Evolutionary conservation across 768 basidiomycete genomes (phyloP).

Genomic region (Ramaria sp.): DNA sequence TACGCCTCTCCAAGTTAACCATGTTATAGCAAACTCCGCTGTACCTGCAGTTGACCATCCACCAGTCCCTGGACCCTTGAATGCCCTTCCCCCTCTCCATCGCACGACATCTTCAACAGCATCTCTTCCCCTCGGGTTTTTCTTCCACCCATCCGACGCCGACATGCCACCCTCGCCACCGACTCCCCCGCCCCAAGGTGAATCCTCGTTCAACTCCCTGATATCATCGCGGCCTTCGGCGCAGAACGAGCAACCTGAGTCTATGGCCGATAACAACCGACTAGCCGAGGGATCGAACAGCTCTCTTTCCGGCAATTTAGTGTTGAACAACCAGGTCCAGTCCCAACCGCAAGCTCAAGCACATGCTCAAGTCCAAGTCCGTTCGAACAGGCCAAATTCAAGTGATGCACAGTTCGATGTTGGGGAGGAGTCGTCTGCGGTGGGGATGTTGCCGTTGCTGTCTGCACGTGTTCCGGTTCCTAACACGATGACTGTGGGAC

Average conservation of each 20-base stretch:
- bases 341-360: no score
- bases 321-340: no score
- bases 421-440: no score
- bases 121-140: not conserved
- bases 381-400: no score
- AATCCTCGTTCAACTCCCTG: not conserved
- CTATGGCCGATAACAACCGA: no score
- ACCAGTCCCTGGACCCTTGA: not conserved
- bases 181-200: not conserved
- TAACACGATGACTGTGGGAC: no score
- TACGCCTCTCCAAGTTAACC: conserved; percentile 24
- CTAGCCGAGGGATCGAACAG: not conserved
- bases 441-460: no score
- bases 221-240: not conserved
- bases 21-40: conserved; percentile 18
- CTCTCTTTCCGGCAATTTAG: no score
- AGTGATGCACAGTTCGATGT: no score
- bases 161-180: not conserved
- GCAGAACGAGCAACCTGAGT: not conserved
- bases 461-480: no score
- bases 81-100: not conserved
- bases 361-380: no score
- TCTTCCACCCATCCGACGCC: not conserved
- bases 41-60: not conserved
- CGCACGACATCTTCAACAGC: not conserved